Evolutionary conservation across 805 yeast genomes (phyloP).

Genomic region (Saturnispora ahearnii): DNA sequence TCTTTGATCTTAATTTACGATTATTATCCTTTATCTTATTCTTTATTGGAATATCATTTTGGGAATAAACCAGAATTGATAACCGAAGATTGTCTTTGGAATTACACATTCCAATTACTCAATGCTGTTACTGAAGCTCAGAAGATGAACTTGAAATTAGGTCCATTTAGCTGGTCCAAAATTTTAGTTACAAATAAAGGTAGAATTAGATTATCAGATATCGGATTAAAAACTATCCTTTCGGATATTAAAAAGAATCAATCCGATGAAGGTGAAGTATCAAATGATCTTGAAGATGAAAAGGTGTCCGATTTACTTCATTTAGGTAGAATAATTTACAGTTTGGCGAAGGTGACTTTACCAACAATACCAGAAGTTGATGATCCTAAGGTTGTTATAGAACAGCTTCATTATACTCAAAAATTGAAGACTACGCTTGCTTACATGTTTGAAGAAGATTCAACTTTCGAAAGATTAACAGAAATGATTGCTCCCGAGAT

Average conservation of each 20-base stretch:
- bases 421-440: constrained; percentile 37
- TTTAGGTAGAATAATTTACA: constrained; percentile 54
- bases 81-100: constrained; percentile 66
- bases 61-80: constrained; percentile 37
- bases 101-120: constrained; percentile 63
- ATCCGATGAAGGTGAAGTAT: constrained; percentile 11
- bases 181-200: constrained; percentile 65
- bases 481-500: constrained; percentile 36
- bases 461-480: constrained; percentile 28
- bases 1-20: constrained; percentile 76
- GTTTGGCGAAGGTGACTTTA: constrained; percentile 36
- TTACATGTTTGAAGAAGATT: constrained; percentile 28
- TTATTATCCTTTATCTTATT: constrained; percentile 68
- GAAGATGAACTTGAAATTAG: constrained; percentile 50
- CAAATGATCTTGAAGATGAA: constrained; percentile 16
- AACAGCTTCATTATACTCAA: constrained; percentile 32
- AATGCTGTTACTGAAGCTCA: constrained; percentile 65
- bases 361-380: constrained; percentile 12
- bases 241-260: constrained; percentile 26
- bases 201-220: constrained; percentile 60
- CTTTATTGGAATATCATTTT: constrained; percentile 63
- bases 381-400: constrained; percentile 19
- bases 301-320: constrained; percentile 43
- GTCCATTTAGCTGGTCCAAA: constrained; percentile 55
- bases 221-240: constrained; percentile 65